A percentile compares a stretch with the other conserved stretches of the same genome.
Evolutionary conservation across 345 rosid species (phyloP).

Genomic region (Lepidium africanum): DNA sequence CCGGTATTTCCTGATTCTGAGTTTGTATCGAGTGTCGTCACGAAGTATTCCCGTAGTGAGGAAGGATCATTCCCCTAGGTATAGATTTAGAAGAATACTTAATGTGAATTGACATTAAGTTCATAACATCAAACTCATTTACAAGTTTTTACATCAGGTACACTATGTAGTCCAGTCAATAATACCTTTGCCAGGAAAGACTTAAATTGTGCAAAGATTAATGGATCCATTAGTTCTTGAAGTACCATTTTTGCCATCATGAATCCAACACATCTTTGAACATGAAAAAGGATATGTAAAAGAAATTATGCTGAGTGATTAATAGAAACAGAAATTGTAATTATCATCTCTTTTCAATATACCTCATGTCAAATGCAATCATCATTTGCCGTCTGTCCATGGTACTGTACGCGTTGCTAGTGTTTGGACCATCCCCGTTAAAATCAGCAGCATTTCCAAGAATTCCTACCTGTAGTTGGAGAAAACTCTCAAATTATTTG

Average conservation of each 20-base stretch:
- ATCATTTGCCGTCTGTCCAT: conserved; percentile 79
- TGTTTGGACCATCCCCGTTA: conserved; percentile 47
- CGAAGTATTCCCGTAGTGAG: conserved; percentile 77
- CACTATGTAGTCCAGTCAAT: neutral
- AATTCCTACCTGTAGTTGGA: conserved; percentile 58
- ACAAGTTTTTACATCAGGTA: neutral
- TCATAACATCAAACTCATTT: neutral
- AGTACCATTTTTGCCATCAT: conserved; percentile 99
- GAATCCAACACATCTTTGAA: conserved; percentile 78
- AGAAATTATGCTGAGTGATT: conserved; percentile 1
- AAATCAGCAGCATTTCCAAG: conserved; percentile 96
- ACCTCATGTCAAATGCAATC: conserved; percentile 99
- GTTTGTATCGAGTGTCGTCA: conserved; percentile 53
- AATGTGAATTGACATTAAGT: neutral
- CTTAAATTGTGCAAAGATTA: conserved; percentile 65
- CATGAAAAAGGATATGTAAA: conserved; percentile 8
- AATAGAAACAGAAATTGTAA: neutral
- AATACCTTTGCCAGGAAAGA: conserved; percentile 71
- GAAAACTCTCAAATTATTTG: neutral
- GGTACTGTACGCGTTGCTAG: conserved; percentile 38
- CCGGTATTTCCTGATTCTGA: conserved; percentile 67
- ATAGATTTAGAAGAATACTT: neutral
- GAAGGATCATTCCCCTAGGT: conserved; percentile 87
- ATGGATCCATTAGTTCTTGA: conserved; percentile 86
- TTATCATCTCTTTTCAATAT: neutral